phyloP scores from a whole-genome alignment of 805 yeast genomes.

The Lipomyces sp. region DNA sequence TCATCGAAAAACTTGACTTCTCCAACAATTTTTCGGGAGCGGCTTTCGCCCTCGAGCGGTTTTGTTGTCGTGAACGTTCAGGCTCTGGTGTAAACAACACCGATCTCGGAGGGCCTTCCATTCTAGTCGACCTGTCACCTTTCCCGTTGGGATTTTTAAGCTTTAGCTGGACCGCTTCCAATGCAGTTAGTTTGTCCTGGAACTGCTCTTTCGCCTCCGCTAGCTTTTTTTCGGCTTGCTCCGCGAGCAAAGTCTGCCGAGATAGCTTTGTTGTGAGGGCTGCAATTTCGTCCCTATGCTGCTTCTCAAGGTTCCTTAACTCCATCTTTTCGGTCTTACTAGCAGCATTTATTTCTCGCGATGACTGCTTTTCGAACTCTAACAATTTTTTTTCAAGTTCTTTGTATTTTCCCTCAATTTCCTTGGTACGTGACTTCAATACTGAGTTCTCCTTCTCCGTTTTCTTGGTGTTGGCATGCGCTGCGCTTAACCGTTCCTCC shows the following conservation, averaged over 20 bases:
- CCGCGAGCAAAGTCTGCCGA: constrained; percentile 17
- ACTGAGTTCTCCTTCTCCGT: not conserved
- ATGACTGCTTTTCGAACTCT: constrained; percentile 2
- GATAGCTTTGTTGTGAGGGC: constrained; percentile 19
- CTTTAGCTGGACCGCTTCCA: constrained; percentile 22
- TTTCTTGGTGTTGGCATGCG: not conserved
- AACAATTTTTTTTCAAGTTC: constrained; percentile 14
- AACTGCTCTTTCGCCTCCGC: constrained; percentile 21
- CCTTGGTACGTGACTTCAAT: constrained; percentile 13
- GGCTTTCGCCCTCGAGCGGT: not conserved
- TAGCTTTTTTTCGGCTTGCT: constrained; percentile 23
- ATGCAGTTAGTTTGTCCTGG: constrained; percentile 16
- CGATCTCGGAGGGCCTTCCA: constrained; percentile 5
- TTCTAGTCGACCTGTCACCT: constrained; percentile 8
- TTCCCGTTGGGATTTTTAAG: constrained; percentile 15
- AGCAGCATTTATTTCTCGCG: constrained; percentile 6
- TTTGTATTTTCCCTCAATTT: constrained; percentile 19
- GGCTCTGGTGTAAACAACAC: constrained; percentile 31
- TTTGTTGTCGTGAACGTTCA: not conserved
- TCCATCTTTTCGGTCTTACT: constrained; percentile 20
- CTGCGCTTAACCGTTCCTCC: not conserved
- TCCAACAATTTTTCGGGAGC: constrained; percentile 19
- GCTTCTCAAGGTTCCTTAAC: constrained; percentile 19
- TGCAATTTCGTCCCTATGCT: constrained; percentile 16
- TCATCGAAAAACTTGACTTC: constrained; percentile 33